phyloP scores from a whole-genome alignment of 2,329 filamentous ascomycete species.

The Chrysosporium keratinophilum region DNA sequence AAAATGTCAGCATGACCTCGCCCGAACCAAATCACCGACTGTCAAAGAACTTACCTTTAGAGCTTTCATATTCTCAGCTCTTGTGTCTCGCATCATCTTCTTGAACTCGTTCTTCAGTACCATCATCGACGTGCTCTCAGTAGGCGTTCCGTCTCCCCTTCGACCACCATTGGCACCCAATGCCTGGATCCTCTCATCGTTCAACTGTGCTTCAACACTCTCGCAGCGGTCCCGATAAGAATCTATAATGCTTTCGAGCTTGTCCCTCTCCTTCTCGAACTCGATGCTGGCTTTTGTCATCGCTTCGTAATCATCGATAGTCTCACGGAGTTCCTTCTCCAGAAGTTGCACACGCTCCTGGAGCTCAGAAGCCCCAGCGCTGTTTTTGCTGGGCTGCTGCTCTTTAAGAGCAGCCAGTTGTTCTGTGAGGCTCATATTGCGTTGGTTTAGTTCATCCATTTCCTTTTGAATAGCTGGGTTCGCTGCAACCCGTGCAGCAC shows the following conservation, averaged over 20 bases:
- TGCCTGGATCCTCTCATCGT: conserved; percentile 57
- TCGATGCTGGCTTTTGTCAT: conserved; percentile 61
- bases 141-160: conserved; percentile 27
- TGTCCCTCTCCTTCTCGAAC: conserved; percentile 59
- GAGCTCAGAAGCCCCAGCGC: conserved; percentile 22
- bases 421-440: conserved; percentile 37
- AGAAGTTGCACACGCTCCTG: conserved; percentile 45
- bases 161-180: conserved; percentile 48
- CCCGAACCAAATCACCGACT: neutral
- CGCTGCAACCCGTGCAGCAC: conserved; percentile 54
- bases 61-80: conserved; percentile 53
- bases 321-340: conserved; percentile 56
- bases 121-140: conserved; percentile 55
- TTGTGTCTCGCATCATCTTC: conserved; percentile 68
- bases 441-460: conserved; percentile 45
- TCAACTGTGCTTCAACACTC: conserved; percentile 51
- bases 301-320: conserved; percentile 58
- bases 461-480: conserved; percentile 51
- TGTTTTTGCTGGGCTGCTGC: conserved; percentile 22
- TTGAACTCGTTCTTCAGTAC: conserved; percentile 65
- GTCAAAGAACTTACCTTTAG: conserved; percentile 47
- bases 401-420: conserved; percentile 39
- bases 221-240: conserved; percentile 54
- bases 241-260: conserved; percentile 54
- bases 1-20: conserved; percentile 9